Evolutionary conservation across 495 filamentous ascomycete species (phyloP), one percentile per base, ranked within the genome.

Genomic region (Saxophila tyrrhenica): DNA sequence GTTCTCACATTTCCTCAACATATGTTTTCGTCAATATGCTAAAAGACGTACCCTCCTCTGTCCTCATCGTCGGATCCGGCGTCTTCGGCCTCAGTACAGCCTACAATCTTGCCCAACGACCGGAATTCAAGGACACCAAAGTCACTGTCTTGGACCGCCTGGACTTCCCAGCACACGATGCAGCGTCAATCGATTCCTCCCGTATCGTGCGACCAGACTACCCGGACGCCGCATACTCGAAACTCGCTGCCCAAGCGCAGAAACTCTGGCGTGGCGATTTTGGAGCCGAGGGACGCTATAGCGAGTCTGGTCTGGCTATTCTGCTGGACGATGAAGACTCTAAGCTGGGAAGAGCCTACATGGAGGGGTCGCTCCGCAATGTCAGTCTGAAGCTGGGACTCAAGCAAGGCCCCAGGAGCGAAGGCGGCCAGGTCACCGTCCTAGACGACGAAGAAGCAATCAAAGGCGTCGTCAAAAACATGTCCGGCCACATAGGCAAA

Each of bases 131-230:
- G 13, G 24, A 54, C 49, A 60, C 58, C 5, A 25, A 50, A 19
- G 65, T 69, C 48, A 65, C 62, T 2, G 45, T 69, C 5, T 29
- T 69, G 17, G 66, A 69, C 49, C 61, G 62, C 24, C 39, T 46
- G 7, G 29, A 57, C 21, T 62, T 65, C 50, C 66, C 66, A 10
- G 60, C 65, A 24, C 51, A 63, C 1, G 66, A 67, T 51, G 64
- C 51, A 2, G 39, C 65, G 7, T 59, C 52, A 50, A 66, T 70
- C 45, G 69, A 72, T 53, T 52, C 58, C 46, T 67, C 63, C 41
- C 67, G 69, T 11, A 59, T 65, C 57, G 55, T 96, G 54, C 78
- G 90, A 23, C 72, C 88, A 38, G 89, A 95, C 72, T 95, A 95
- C 65, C 75, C 81, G 1, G 76, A 87, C 64, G 69, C 77, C 1